A percentile compares a stretch with the other conserved stretches of the same genome.
Evolutionary conservation across 1,284 basidiomycete genomes (phyloP).

Genomic region (Megacollybia platyphylla): DNA sequence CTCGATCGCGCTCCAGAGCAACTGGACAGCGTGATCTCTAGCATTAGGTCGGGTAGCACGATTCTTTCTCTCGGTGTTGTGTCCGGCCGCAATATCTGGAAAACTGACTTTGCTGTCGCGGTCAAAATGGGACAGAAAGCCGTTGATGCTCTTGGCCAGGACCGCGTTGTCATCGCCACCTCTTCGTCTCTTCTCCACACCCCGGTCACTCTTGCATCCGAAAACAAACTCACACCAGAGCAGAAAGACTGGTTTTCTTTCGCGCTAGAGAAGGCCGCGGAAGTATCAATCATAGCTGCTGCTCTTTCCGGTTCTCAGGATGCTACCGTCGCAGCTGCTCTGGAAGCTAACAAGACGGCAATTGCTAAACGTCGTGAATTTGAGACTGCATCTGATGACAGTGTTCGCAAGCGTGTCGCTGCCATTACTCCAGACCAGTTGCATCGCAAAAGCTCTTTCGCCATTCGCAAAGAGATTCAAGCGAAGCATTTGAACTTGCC

Average conservation of each 20-base stretch:
- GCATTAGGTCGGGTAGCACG: slow-evolving; percentile 75
- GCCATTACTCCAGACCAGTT: slow-evolving; percentile 84
- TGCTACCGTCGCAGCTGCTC: slow-evolving; percentile 49
- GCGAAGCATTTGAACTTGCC: slow-evolving; percentile 74
- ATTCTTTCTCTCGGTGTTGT: slow-evolving; percentile 91
- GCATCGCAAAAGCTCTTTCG: slow-evolving; percentile 86
- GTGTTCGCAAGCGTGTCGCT: slow-evolving; percentile 91
- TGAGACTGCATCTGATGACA: slow-evolving; percentile 90
- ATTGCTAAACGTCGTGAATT: slow-evolving; percentile 95
- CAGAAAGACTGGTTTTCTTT: slow-evolving; percentile 99
- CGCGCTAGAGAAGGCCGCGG: slow-evolving; percentile 91
- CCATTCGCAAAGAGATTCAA: slow-evolving; percentile 80
- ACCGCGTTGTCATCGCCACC: slow-evolving; percentile 89
- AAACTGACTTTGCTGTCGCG: slow-evolving; percentile 85
- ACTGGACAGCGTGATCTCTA: slow-evolving; percentile 75
- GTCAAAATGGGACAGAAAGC: slow-evolving; percentile 83
- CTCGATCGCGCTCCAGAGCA: slow-evolving; percentile 89
- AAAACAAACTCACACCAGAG: slow-evolving; percentile 84
- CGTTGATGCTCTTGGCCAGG: slow-evolving; percentile 66
- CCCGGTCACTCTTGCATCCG: slow-evolving; percentile 88
- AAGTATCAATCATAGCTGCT: slow-evolving; percentile 83
- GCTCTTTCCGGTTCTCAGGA: slow-evolving; percentile 78
- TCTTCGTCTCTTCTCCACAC: slow-evolving; percentile 98
- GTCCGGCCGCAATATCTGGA: slow-evolving; percentile 99
- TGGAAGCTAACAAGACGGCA: slow-evolving; percentile 84